These are phyloP conservation scores for Erythrophleum ivorense DNA, from an alignment of 331 rosid genomes.

Conservation along the genomic window DNA sequence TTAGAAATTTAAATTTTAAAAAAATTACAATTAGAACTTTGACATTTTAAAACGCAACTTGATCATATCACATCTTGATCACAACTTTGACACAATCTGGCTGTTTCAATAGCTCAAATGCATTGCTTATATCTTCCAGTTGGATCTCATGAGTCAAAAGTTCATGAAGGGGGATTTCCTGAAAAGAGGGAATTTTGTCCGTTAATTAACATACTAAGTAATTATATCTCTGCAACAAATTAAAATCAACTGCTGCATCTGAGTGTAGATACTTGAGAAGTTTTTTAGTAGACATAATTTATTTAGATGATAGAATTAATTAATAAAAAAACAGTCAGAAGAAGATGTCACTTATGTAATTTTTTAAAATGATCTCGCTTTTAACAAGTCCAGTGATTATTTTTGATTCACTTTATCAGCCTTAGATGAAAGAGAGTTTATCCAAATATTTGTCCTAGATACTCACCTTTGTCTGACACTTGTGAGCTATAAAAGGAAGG, in stretches of 20 bases:
- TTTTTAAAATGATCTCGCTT: background rate
- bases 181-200: constrained; percentile 3
- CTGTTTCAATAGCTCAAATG: constrained; percentile 45
- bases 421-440: too few species aligned
- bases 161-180: constrained; percentile 57
- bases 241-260: background rate
- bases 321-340: background rate
- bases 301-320: background rate
- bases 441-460: background rate
- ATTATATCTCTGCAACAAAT: too few species aligned
- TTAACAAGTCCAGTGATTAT: background rate
- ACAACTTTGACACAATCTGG: constrained; percentile 57
- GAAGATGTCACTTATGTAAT: background rate
- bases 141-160: constrained; percentile 54
- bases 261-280: background rate
- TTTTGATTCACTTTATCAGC: too few species aligned
- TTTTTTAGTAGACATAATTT: background rate
- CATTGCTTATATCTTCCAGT: constrained; percentile 39
- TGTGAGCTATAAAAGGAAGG: constrained; percentile 34
- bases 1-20: background rate
- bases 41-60: background rate
- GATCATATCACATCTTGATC: constrained; percentile 43
- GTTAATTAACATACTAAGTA: background rate
- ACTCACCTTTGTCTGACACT: constrained; percentile 30
- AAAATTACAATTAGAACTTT: background rate